Conservation (phyloP, 1,284 basidiomycete species). For the Tilletia walkeri region DNA sequence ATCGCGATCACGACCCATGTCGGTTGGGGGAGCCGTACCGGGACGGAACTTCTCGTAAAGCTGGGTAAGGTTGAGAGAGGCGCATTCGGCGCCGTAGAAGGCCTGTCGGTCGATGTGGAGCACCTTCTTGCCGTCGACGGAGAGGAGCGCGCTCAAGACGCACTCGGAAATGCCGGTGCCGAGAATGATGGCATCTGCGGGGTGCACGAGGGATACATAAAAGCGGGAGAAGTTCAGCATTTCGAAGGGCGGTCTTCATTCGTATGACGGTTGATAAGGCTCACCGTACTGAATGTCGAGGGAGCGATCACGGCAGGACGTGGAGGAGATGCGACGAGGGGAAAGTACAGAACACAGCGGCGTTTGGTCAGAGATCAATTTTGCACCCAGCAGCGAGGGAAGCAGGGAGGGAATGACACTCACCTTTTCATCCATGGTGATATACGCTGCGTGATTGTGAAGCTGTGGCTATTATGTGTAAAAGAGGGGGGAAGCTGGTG, state of each 20-base stretch:
- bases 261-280: neutral
- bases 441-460: too few species aligned
- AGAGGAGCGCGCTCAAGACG: constrained; percentile 80
- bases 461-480: too few species aligned
- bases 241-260: neutral
- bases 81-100: constrained; percentile 97
- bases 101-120: constrained; percentile 99
- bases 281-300: neutral
- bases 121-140: constrained; percentile 99
- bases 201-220: neutral
- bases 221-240: neutral
- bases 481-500: too few species aligned
- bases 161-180: constrained; percentile 66
- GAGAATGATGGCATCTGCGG: constrained; percentile 19
- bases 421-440: constrained; percentile 10
- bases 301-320: neutral
- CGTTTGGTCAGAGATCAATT: neutral
- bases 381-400: neutral
- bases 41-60: constrained; percentile 91
- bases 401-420: neutral
- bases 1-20: constrained; percentile 57
- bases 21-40: constrained; percentile 59
- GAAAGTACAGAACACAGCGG: too few species aligned
- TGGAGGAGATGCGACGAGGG: neutral
- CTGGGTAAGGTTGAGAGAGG: constrained; percentile 95